Conservation (phyloP, 208 protist genomes). For the Acanthamoeba culbertsoni region DNA sequence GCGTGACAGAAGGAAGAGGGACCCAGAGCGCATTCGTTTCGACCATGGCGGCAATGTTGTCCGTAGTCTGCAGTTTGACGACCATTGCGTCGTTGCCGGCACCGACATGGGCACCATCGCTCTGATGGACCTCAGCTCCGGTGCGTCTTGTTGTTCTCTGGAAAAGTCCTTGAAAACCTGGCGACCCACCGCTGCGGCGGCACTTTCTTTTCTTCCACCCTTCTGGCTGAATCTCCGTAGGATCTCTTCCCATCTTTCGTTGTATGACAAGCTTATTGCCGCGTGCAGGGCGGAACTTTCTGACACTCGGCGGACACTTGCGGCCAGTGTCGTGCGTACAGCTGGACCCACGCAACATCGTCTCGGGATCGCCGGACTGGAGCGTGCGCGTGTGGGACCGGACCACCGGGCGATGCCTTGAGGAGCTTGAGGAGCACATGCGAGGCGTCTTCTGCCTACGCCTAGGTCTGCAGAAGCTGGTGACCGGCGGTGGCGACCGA, state of each 20-base stretch:
- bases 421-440: constrained; percentile 47
- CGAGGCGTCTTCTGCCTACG: background rate
- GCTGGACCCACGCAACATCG: background rate
- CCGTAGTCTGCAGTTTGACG: background rate
- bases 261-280: too few relatives aligned
- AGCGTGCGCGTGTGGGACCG: constrained; percentile 44
- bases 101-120: background rate
- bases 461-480: constrained; percentile 32
- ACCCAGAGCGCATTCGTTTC: background rate
- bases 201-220: background rate
- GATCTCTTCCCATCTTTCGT: too few relatives aligned
- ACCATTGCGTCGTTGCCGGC: constrained; percentile 9
- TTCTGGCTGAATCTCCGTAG: background rate
- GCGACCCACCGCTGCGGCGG: background rate
- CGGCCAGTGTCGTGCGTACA: constrained; percentile 37
- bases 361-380: constrained; percentile 51
- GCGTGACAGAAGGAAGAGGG: constrained; percentile 2
- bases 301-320: background rate
- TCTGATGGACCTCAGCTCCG: background rate
- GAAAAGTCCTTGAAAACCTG: background rate
- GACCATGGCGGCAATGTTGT: background rate
- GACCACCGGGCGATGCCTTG: background rate
- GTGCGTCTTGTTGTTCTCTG: background rate
- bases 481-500: constrained; percentile 20
- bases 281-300: background rate